Evolutionary conservation across 192 early-diverging fungal genomes (phyloP).

Genomic region (Kickxella alabastrina): DNA sequence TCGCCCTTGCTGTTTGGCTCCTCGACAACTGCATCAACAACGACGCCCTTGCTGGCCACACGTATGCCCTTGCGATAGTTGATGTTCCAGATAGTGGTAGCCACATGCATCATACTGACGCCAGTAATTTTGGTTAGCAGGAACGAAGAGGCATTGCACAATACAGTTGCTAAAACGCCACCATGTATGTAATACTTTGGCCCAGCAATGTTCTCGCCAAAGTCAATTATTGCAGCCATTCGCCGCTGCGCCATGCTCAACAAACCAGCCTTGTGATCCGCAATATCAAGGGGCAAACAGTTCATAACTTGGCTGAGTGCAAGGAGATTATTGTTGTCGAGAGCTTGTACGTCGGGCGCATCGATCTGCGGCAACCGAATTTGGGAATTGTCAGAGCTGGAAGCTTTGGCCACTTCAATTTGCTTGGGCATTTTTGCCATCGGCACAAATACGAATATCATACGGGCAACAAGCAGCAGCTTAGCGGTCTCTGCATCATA

Average conservation of each 20-base stretch:
- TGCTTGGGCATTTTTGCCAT: neutral
- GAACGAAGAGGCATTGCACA: conserved; percentile 20
- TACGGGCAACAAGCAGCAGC: conserved; percentile 8
- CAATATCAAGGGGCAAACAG: conserved; percentile 8
- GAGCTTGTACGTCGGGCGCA: neutral
- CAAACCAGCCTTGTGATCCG: conserved; percentile 8
- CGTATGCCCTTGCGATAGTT: conserved; percentile 21
- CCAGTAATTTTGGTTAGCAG: conserved; percentile 6
- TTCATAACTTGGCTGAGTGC: conserved; percentile 20
- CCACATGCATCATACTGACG: neutral
- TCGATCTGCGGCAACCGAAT: neutral
- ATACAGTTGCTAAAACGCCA: conserved; percentile 25
- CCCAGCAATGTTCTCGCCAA: conserved; percentile 10
- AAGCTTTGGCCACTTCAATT: neutral
- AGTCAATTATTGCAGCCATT: conserved; percentile 8
- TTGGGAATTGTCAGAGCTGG: neutral
- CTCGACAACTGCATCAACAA: conserved; percentile 18
- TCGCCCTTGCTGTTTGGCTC: neutral
- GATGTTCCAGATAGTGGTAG: conserved; percentile 10
- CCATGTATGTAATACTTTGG: conserved; percentile 33
- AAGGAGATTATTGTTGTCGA: conserved; percentile 3
- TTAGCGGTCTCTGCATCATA: conserved; percentile 17
- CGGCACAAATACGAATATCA: conserved; percentile 17
- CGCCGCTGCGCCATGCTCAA: neutral
- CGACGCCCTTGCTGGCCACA: conserved; percentile 3